phyloP scores from a whole-genome alignment of 805 yeast species.

The Wickerhamiella siamensis region DNA sequence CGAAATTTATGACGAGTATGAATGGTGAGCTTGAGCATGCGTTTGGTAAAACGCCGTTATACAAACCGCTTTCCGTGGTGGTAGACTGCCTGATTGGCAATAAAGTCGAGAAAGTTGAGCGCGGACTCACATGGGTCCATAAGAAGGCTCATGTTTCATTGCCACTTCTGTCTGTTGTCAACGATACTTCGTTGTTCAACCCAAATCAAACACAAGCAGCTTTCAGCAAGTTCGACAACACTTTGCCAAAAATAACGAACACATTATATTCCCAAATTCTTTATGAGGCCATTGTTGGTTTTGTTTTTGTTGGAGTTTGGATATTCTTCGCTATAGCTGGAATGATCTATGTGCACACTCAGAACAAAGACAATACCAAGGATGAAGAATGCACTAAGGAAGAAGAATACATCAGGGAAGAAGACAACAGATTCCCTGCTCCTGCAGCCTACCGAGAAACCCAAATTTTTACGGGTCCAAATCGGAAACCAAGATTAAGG shows the following conservation, averaged over 20 bases:
- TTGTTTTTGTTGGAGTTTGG: slow-evolving; percentile 13
- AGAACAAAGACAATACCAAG: background rate
- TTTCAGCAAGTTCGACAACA: background rate
- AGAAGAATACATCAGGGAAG: background rate
- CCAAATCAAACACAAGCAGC: background rate
- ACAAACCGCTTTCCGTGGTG: slow-evolving; percentile 46
- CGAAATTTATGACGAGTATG: slow-evolving; percentile 42
- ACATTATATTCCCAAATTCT: slow-evolving; percentile 5
- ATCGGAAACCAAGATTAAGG: background rate
- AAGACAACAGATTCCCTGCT: too few species aligned
- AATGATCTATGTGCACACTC: background rate
- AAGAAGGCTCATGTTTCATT: slow-evolving; percentile 43
- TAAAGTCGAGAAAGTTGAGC: slow-evolving; percentile 49
- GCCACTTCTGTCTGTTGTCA: slow-evolving; percentile 27
- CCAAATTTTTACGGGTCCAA: background rate
- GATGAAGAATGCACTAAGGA: background rate
- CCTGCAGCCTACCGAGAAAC: background rate
- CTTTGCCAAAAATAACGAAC: background rate
- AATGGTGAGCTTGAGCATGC: slow-evolving; percentile 41
- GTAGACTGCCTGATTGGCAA: slow-evolving; percentile 70
- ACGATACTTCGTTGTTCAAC: background rate
- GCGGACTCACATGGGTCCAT: slow-evolving; percentile 69
- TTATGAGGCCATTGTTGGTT: slow-evolving; percentile 11
- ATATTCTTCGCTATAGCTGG: slow-evolving; percentile 7
- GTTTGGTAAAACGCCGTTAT: slow-evolving; percentile 57